Evolutionary conservation across 2,329 filamentous ascomycete genomes (phyloP).

Genomic region (Aspergillus pseudoterreus): DNA sequence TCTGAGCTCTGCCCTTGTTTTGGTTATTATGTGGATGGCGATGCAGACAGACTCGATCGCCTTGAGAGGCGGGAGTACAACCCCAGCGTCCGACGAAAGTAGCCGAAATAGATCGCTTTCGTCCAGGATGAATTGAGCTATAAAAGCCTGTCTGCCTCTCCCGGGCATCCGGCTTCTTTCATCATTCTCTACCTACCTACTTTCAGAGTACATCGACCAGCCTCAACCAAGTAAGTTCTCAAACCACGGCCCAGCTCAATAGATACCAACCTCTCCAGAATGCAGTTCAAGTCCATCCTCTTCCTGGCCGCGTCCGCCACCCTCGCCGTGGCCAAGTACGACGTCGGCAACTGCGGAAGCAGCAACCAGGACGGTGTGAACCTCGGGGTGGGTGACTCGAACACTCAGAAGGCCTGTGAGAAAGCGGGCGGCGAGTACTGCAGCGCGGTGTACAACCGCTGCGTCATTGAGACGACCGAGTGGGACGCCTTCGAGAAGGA

Average conservation of each 20-base stretch:
- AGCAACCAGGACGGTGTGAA: neutral
- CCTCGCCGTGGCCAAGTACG: conserved; percentile 1
- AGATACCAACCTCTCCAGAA: neutral
- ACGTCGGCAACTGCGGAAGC: conserved; percentile 1
- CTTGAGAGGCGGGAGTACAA: too few species aligned
- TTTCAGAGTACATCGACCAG: neutral
- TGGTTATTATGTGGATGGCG: neutral
- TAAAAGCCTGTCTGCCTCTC: neutral
- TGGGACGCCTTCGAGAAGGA: neutral
- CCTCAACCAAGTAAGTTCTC: neutral
- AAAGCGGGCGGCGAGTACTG: neutral
- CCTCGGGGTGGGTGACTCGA: neutral
- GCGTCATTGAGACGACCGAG: neutral
- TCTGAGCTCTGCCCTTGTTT: neutral
- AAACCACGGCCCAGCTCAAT: neutral
- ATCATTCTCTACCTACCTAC: neutral
- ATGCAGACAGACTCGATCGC: neutral
- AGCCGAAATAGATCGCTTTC: neutral
- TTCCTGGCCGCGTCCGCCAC: neutral
- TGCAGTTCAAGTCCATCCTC: conserved; percentile 1
- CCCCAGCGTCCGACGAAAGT: neutral
- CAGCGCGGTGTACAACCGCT: neutral
- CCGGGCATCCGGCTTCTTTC: neutral
- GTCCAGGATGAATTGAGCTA: neutral
- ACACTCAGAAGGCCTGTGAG: neutral